Percentiles rank a stretch among this genome's conserved stretches.
Evolutionary conservation across 1,284 basidiomycete species (phyloP).

Genomic region (Leccinum brunneo-olivaceum): DNA sequence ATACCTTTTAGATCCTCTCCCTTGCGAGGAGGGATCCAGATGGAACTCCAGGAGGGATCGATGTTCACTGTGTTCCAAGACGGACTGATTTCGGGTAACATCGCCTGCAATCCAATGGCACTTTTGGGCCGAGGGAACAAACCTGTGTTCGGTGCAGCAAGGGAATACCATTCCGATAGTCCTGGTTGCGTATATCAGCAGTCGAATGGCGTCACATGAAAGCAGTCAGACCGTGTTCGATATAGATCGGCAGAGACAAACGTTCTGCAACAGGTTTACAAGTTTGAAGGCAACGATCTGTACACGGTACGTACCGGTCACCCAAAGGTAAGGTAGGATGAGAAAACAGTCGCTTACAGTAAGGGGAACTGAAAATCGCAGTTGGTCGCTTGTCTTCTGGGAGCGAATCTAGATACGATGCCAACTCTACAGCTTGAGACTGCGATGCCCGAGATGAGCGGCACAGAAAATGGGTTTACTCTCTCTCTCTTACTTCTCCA

Average conservation of each 20-base stretch:
- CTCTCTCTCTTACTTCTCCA: slow-evolving; percentile 53
- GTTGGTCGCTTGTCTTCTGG: slow-evolving; percentile 67
- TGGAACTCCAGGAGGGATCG: slow-evolving; percentile 52
- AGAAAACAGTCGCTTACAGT: slow-evolving; percentile 43
- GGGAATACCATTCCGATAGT: slow-evolving; percentile 81
- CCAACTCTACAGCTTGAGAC: slow-evolving; percentile 73
- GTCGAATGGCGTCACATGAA: not conserved
- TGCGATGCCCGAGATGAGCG: slow-evolving; percentile 21
- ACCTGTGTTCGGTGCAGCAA: slow-evolving; percentile 58
- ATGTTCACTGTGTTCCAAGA: slow-evolving; percentile 59
- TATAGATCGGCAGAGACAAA: slow-evolving; percentile 61
- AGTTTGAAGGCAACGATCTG: slow-evolving; percentile 83
- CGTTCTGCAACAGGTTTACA: slow-evolving; percentile 55
- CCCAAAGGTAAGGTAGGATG: not conserved
- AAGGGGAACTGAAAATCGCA: slow-evolving; percentile 74
- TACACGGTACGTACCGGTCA: not conserved
- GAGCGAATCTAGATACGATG: slow-evolving; percentile 55
- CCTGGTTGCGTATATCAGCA: slow-evolving; percentile 37
- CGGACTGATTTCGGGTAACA: slow-evolving; percentile 53
- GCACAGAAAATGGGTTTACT: not conserved
- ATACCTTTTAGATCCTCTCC: slow-evolving; percentile 65
- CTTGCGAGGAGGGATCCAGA: slow-evolving; percentile 65
- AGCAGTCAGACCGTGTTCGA: slow-evolving; percentile 59
- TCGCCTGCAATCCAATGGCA: slow-evolving; percentile 43
- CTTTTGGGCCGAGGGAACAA: slow-evolving; percentile 64